Evolutionary conservation across 129 eudicot genomes (phyloP).

Genomic region (Flaveria brownii): DNA sequence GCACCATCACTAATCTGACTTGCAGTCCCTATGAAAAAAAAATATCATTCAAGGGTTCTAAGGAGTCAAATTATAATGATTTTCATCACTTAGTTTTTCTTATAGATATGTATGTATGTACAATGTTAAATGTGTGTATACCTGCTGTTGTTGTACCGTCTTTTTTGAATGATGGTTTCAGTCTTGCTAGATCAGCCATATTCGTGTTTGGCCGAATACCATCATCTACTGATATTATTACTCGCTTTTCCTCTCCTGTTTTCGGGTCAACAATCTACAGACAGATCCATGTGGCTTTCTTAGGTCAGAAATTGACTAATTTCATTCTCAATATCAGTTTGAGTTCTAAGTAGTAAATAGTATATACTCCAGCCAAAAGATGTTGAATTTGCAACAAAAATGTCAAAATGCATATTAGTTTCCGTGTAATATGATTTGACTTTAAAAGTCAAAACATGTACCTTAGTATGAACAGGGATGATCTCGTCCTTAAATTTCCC

Average conservation of each 20-base stretch:
- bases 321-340: conserved; percentile 9
- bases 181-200: conserved; percentile 63
- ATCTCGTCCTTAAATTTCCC: conserved; percentile 71
- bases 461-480: conserved; percentile 65
- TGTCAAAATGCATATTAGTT: conserved; percentile 12
- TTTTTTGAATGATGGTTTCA: conserved; percentile 86
- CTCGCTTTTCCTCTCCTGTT: conserved; percentile 61
- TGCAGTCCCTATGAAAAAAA: conserved; percentile 61
- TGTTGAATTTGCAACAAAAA: too few species aligned
- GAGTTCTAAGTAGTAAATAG: background rate
- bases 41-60: conserved; percentile 4
- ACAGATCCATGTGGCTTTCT: conserved; percentile 14
- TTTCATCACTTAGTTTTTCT: background rate
- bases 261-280: conserved; percentile 60
- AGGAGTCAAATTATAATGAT: background rate
- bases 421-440: conserved; percentile 6
- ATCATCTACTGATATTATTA: conserved; percentile 56
- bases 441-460: conserved; percentile 27
- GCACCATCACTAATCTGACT: conserved; percentile 99
- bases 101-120: conserved; percentile 9
- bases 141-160: conserved; percentile 95
- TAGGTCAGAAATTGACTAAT: conserved; percentile 22
- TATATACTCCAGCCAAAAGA: background rate
- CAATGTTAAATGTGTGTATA: conserved; percentile 26
- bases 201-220: conserved; percentile 81